phyloP scores from a whole-genome alignment of 495 filamentous ascomycete species.

The Hypoxylon trugodes region DNA sequence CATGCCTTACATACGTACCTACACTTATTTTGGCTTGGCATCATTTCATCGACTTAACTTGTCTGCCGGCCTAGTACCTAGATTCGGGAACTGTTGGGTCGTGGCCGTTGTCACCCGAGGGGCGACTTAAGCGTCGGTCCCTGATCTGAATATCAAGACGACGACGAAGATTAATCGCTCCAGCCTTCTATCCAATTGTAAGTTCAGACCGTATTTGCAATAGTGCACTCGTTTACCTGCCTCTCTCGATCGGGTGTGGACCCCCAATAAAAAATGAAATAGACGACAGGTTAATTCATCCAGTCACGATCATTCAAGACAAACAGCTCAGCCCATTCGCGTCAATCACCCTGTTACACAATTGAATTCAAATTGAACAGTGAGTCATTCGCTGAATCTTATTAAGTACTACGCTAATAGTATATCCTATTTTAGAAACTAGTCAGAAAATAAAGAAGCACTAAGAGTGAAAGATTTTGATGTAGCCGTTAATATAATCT shows the following conservation, averaged over 20 bases:
- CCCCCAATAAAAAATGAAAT: background rate
- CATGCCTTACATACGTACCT: too few relatives aligned
- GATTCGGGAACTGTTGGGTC: background rate
- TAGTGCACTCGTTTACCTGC: constrained; percentile 2
- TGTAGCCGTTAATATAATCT: constrained; percentile 3
- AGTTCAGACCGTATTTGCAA: constrained; percentile 1
- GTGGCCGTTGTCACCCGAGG: constrained; percentile 8
- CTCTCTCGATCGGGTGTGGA: constrained; percentile 3
- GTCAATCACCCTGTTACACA: constrained; percentile 11
- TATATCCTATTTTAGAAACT: constrained; percentile 11
- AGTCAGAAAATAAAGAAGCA: background rate
- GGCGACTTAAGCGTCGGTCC: background rate
- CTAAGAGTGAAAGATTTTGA: constrained; percentile 5
- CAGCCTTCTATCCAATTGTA: background rate
- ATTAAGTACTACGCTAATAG: constrained; percentile 3
- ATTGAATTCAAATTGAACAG: constrained; percentile 1
- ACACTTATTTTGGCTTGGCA: background rate
- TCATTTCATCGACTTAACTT: background rate
- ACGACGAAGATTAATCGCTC: background rate
- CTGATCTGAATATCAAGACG: constrained; percentile 4
- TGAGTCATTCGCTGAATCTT: constrained; percentile 10
- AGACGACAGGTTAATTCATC: background rate
- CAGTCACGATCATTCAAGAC: background rate
- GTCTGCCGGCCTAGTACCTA: background rate
- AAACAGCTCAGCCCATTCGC: background rate